Percentiles rank a stretch among this genome's conserved stretches.
These are phyloP conservation scores for Neurospora africana DNA, from an alignment of 495 filamentous ascomycete species.

Conservation along the genomic window DNA sequence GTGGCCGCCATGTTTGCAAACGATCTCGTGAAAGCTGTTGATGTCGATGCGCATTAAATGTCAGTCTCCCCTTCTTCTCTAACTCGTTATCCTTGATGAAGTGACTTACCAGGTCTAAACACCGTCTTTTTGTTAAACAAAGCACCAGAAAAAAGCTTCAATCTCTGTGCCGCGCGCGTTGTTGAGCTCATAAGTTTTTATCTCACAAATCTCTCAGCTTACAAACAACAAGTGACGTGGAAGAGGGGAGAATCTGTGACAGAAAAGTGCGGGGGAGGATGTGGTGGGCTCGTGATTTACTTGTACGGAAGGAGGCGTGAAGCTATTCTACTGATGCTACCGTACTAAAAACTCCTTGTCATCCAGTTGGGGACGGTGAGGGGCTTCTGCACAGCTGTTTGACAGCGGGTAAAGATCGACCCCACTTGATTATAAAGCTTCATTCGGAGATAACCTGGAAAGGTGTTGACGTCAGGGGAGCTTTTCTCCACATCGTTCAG, in stretches of 20 bases:
- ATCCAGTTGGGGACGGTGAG: background rate
- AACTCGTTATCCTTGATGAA: background rate
- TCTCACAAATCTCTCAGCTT: background rate
- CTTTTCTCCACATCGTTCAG: background rate
- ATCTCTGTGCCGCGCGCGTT: slow-evolving; percentile 9
- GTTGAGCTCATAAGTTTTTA: slow-evolving; percentile 9
- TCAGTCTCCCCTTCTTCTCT: background rate
- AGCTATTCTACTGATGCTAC: background rate
- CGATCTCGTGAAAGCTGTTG: background rate
- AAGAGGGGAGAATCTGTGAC: background rate
- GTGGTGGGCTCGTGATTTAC: background rate
- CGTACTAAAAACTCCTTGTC: background rate
- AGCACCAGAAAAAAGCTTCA: slow-evolving; percentile 6
- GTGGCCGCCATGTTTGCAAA: slow-evolving; percentile 54
- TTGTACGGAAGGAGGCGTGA: background rate
- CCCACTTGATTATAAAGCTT: background rate
- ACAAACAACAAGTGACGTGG: background rate
- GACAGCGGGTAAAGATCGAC: background rate
- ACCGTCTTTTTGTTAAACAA: slow-evolving; percentile 3
- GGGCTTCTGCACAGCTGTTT: background rate
- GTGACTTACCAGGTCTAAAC: slow-evolving; percentile 2
- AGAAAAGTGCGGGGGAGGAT: background rate
- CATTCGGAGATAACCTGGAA: background rate
- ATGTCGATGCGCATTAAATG: background rate
- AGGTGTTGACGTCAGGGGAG: background rate